Conservation (phyloP, 2,329 filamentous ascomycete species). For the Elsinoe batatas region DNA sequence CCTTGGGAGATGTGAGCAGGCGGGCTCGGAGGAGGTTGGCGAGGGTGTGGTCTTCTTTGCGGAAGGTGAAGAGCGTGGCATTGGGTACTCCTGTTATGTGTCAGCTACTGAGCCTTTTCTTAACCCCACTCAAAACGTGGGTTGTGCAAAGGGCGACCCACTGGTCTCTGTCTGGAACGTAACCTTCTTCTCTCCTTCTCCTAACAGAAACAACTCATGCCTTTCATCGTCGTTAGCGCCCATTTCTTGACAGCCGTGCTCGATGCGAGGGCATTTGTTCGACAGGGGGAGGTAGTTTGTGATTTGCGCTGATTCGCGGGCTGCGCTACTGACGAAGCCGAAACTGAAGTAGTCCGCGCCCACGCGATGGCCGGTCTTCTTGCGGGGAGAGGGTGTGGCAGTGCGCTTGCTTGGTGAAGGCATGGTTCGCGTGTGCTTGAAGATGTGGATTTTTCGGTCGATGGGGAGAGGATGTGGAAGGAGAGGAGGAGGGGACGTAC, state of each 20-base stretch:
- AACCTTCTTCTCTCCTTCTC: constrained; percentile 85
- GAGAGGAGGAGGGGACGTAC: constrained; percentile 29
- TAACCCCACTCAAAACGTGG: background rate
- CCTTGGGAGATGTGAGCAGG: constrained; percentile 72
- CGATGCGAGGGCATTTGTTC: constrained; percentile 11
- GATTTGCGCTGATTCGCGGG: background rate
- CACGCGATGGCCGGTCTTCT: background rate
- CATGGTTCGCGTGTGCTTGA: background rate
- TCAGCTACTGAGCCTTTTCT: too few relatives aligned
- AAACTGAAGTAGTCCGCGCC: background rate
- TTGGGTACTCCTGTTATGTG: constrained; percentile 66
- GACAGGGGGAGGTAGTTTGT: background rate
- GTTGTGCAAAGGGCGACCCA: constrained; percentile 38
- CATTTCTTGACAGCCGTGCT: background rate
- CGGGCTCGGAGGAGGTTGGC: constrained; percentile 82
- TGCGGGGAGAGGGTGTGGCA: constrained; percentile 13
- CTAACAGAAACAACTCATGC: constrained; percentile 87
- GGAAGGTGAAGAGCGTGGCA: constrained; percentile 87
- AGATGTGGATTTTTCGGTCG: constrained; percentile 9
- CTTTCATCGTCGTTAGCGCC: constrained; percentile 41
- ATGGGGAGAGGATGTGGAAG: background rate
- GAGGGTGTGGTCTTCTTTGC: constrained; percentile 94
- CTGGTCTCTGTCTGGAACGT: constrained; percentile 80
- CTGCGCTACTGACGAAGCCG: background rate
- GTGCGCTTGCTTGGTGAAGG: constrained; percentile 9